Evolutionary conservation across 164 flowering plant species (phyloP), one percentile per base, ranked within the genome.

Genomic region (Amborella trichopoda): DNA sequence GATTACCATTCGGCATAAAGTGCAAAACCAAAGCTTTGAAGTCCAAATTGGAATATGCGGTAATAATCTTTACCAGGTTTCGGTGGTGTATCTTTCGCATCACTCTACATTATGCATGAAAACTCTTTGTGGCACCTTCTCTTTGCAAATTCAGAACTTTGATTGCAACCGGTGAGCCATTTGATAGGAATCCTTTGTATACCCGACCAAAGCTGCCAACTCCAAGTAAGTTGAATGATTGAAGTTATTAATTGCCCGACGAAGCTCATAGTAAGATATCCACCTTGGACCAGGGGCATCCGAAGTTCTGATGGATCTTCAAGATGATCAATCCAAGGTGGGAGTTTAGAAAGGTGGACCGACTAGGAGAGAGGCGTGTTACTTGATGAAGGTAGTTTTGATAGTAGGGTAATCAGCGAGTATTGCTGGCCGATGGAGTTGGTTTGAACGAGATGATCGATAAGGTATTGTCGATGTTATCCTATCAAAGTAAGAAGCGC

Each of bases 1-100:
- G 26, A 53, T 53, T 61, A 19, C 66, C 61, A 30, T 50, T 55
- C 1, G 61, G 61, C 60, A 55, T 55, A 53, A 17, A 61, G 39
- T 55, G 52, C 3, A 61, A 21, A 13, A 61, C 38, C 39, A 61
- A 20, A 2, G 61, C 60, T 37, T 33, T 61, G 45, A 61, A 55
- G 3, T 50, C 53, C n/a, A 23, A 21, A 40, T 39, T 23, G 18
- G 49, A 36, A 27, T 50, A 60, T 18, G 48, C 36, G 12, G 43
- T 42, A 28, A 43, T 54, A 16, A 54, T 26, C 36, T 19, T 54
- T 9, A 54, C 50, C 20, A 54, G 50, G n/a, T 54, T 45, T 14
- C 58, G 20, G 17, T 54, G 58, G 2, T 41, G 36, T 36, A 46
- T 43, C 13, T 17, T 23, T 11, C 46, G 25, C 6, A 46, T 13